Percentiles rank a stretch among this genome's conserved stretches.
Evolutionary conservation across 345 rosid species (phyloP).

Genomic region (Dipteronia dyeriana): DNA sequence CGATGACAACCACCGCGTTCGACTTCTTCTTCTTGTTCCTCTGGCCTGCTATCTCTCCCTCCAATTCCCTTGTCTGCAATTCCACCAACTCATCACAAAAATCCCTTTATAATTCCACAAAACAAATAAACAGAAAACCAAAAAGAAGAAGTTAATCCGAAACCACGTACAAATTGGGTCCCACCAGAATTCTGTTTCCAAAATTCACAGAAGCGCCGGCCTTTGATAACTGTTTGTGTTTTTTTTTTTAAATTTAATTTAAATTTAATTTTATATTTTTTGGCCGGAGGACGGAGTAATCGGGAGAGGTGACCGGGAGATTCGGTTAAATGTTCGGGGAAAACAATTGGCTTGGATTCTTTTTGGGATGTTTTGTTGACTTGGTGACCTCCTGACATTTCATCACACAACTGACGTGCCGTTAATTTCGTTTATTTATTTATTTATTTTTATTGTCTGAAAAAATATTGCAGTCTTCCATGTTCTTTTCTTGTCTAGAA

Average conservation of each 20-base stretch:
- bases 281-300: not conserved
- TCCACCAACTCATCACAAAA: not conserved
- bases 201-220: not conserved
- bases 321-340: not conserved
- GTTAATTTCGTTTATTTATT: not conserved
- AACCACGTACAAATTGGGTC: not conserved
- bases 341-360: not conserved
- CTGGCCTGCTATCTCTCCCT: not conserved
- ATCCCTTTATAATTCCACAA: not conserved
- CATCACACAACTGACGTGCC: not conserved
- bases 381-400: not conserved
- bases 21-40: not conserved
- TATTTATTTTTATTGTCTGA: too few species aligned
- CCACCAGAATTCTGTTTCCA: slow-evolving; percentile 1
- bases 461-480: too few species aligned
- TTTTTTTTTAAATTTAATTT: too few species aligned
- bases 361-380: not conserved
- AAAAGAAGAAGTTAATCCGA: not conserved
- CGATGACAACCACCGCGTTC: not conserved
- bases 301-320: slow-evolving; percentile 6
- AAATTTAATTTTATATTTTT: too few species aligned
- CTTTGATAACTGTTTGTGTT: not conserved
- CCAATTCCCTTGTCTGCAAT: slow-evolving; percentile 4
- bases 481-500: too few species aligned
- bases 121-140: not conserved